phyloP scores from a whole-genome alignment of 768 basidiomycete species.

The Lyophyllum semitale region DNA sequence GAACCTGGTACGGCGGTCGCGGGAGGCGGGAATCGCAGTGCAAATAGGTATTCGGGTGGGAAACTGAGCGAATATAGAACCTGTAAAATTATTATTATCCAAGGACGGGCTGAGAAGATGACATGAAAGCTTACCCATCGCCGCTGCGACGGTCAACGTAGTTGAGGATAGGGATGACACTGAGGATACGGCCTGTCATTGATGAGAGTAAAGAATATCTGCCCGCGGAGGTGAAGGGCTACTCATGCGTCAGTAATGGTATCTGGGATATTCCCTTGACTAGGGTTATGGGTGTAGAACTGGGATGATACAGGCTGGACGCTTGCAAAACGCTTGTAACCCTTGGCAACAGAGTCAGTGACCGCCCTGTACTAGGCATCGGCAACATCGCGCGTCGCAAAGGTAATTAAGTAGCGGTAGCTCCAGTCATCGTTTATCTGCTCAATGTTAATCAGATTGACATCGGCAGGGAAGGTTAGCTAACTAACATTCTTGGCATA shows the following conservation, averaged over 20 bases:
- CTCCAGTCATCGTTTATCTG: conserved; percentile 14
- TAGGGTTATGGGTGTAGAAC: conserved; percentile 16
- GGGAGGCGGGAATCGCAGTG: not conserved
- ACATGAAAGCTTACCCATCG: conserved; percentile 5
- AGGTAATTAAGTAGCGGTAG: conserved; percentile 20
- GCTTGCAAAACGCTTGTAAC: conserved; percentile 16
- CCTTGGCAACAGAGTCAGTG: too few species aligned
- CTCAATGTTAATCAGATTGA: not conserved
- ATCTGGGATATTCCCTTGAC: conserved; percentile 4
- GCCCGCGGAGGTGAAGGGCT: conserved; percentile 3
- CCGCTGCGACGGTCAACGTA: too few species aligned
- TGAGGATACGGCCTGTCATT: conserved; percentile 10
- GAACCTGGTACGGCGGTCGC: not conserved
- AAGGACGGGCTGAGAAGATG: too few species aligned
- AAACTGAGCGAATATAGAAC: not conserved
- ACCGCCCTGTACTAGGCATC: too few species aligned
- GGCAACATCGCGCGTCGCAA: conserved; percentile 19
- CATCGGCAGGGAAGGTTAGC: not conserved
- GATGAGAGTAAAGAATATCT: too few species aligned
- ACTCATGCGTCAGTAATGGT: conserved; percentile 3
- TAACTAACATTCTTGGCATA: conserved; percentile 18
- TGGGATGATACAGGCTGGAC: conserved; percentile 14
- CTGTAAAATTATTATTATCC: too few species aligned
- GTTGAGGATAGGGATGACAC: conserved; percentile 6
- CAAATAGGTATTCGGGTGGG: not conserved